Conservation (phyloP, 164 flowering plant genomes). For the Dillenia turbinata region DNA sequence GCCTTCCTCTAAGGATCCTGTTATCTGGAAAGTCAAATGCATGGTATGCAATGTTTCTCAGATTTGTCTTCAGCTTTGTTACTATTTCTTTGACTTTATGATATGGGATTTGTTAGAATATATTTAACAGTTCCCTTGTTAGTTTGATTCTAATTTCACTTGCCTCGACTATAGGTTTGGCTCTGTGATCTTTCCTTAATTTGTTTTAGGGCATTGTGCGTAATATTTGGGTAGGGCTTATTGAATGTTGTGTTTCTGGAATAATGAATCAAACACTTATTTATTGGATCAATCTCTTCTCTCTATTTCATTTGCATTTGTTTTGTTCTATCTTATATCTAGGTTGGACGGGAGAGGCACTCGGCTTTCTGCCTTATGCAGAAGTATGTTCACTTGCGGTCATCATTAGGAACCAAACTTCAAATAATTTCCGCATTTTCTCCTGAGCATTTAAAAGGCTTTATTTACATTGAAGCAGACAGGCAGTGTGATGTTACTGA, state of each 20-base stretch:
- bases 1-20: slow-evolving; percentile 46
- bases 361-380: slow-evolving; percentile 87
- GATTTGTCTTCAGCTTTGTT: not conserved
- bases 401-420: slow-evolving; percentile 49
- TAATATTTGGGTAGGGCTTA: too few relatives aligned
- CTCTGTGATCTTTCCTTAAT: not conserved
- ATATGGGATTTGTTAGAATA: too few relatives aligned
- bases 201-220: not conserved
- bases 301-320: not conserved
- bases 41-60: slow-evolving; percentile 34
- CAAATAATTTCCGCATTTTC: slow-evolving; percentile 76
- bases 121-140: not conserved
- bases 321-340: slow-evolving; percentile 12
- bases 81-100: not conserved
- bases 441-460: slow-evolving; percentile 74
- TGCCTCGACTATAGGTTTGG: not conserved
- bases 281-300: too few relatives aligned
- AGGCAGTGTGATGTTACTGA: slow-evolving; percentile 63
- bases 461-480: slow-evolving; percentile 78
- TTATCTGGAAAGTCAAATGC: slow-evolving; percentile 81
- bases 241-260: too few relatives aligned
- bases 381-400: slow-evolving; percentile 62
- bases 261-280: too few relatives aligned
- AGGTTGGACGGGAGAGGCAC: slow-evolving; percentile 88
- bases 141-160: not conserved